Percentiles rank a stretch among this genome's conserved stretches.
phyloP scores from a whole-genome alignment of 139 green algal genomes.

The Chlorella sp. region DNA sequence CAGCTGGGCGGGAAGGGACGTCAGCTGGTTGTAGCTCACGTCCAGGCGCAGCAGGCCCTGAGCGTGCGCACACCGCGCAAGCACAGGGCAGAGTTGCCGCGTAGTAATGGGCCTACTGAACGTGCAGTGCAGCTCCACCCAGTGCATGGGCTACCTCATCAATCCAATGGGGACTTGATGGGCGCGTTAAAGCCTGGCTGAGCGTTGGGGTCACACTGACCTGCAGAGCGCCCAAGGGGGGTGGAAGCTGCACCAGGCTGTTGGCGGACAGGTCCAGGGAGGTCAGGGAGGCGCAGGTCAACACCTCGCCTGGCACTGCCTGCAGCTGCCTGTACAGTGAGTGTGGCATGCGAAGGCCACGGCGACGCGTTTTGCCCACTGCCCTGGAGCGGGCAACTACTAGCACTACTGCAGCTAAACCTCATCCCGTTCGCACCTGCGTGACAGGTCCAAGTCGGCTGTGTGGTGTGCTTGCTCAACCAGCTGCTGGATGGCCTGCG shows the following conservation, averaged over 20 bases:
- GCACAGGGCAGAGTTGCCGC: neutral
- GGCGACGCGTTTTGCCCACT: too few relatives aligned
- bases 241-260: neutral
- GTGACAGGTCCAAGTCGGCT: neutral
- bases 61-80: neutral
- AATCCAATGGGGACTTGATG: neutral
- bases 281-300: neutral
- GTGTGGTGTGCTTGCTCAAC: neutral
- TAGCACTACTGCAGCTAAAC: too few relatives aligned
- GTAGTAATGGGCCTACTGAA: neutral
- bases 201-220: neutral
- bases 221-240: neutral
- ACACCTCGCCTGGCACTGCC: neutral
- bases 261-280: neutral
- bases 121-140: neutral
- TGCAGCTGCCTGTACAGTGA: neutral
- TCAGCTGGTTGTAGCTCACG: neutral
- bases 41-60: neutral
- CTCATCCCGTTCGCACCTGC: neutral
- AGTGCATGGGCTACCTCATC: neutral
- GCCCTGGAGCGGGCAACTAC: too few relatives aligned
- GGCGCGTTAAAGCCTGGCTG: neutral
- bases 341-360: neutral
- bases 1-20: neutral
- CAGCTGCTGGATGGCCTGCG: too few relatives aligned